These are phyloP conservation scores for Glonium stellatum DNA, from an alignment of 495 filamentous ascomycete genomes.

Conservation along the genomic window DNA sequence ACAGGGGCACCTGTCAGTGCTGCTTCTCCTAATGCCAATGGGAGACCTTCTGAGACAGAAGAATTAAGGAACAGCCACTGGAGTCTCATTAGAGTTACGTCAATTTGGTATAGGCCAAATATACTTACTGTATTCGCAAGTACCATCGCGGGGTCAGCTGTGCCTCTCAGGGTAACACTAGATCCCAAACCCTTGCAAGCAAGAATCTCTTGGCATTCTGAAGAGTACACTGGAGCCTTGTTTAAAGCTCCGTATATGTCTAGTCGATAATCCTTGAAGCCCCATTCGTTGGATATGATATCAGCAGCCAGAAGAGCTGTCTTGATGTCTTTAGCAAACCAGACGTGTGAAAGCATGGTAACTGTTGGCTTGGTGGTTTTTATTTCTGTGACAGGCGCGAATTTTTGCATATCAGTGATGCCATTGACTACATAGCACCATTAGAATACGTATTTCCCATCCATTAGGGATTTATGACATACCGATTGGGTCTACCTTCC, in stretches of 20 bases:
- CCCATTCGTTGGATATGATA: constrained; percentile 60
- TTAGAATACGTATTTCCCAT: too few species aligned
- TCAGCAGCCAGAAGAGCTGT: constrained; percentile 57
- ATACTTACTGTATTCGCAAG: constrained; percentile 44
- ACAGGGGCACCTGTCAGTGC: constrained; percentile 58
- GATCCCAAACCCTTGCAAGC: constrained; percentile 52
- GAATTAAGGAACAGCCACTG: constrained; percentile 62
- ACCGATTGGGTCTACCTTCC: constrained; percentile 57
- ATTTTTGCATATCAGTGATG: constrained; percentile 59
- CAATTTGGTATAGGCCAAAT: not conserved
- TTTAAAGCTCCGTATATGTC: constrained; percentile 59
- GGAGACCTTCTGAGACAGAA: constrained; percentile 58
- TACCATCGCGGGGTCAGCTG: constrained; percentile 51
- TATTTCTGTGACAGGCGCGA: constrained; percentile 53
- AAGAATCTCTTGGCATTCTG: constrained; percentile 56
- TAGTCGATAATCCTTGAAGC: constrained; percentile 56
- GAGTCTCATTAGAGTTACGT: not conserved
- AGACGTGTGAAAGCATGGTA: constrained; percentile 58
- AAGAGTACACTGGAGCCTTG: constrained; percentile 53
- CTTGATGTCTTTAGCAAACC: constrained; percentile 62
- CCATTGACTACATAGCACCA: constrained; percentile 58
- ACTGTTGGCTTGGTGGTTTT: constrained; percentile 53
- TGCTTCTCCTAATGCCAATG: constrained; percentile 59
- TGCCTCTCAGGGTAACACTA: constrained; percentile 49
- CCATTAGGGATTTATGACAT: not conserved